Evolutionary conservation across 2,329 filamentous ascomycete genomes (phyloP).

Genomic region (Colletotrichum eremochloae): DNA sequence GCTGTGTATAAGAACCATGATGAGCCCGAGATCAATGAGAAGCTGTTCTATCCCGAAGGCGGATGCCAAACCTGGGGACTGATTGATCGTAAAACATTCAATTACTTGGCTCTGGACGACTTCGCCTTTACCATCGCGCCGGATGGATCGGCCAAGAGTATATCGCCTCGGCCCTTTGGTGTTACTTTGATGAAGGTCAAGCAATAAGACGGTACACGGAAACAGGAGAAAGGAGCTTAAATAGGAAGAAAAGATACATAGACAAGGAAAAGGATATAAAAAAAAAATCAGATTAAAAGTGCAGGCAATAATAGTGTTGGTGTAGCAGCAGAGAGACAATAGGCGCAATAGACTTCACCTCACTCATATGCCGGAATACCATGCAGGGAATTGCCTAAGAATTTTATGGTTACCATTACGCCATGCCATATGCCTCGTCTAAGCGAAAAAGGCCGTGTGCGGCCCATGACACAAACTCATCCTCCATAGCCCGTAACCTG

Average conservation of each 20-base stretch:
- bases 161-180: constrained; percentile 25
- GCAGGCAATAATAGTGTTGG: neutral
- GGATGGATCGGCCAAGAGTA: constrained; percentile 21
- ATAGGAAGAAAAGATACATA: no score
- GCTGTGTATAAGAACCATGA: constrained; percentile 49
- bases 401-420: constrained; percentile 39
- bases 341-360: neutral
- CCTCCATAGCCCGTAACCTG: constrained; percentile 23
- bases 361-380: neutral
- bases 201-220: neutral
- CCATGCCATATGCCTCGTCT: constrained; percentile 35
- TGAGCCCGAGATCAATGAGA: constrained; percentile 43
- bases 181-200: constrained; percentile 14
- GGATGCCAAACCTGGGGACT: constrained; percentile 51
- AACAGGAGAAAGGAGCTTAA: neutral
- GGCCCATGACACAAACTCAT: constrained; percentile 11
- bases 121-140: constrained; percentile 46
- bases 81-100: constrained; percentile 52
- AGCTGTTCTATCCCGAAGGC: constrained; percentile 48
- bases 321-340: neutral
- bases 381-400: neutral
- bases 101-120: constrained; percentile 49
- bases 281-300: no score
- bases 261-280: no score
- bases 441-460: constrained; percentile 23